These are phyloP conservation scores for Telfairia occidentalis DNA, from an alignment of 331 rosid genomes.

Conservation along the genomic window DNA sequence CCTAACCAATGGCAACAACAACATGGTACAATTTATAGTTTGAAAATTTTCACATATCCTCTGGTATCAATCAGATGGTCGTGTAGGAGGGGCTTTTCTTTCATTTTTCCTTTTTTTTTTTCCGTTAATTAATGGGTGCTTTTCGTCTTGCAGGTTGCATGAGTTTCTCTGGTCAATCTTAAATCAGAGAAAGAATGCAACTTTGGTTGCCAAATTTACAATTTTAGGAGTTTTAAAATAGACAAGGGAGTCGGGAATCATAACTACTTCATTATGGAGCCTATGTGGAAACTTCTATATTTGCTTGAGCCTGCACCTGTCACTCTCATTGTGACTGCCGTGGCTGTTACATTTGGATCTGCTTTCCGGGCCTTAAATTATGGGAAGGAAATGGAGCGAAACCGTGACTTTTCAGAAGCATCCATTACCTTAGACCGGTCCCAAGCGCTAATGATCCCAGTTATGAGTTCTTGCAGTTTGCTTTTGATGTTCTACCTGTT, in stretches of 20 bases:
- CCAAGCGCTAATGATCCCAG: constrained; percentile 93
- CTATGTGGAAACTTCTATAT: constrained; percentile 67
- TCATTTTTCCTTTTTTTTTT: not conserved
- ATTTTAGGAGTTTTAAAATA: constrained; percentile 9
- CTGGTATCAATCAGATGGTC: not conserved
- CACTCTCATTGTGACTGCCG: constrained; percentile 72
- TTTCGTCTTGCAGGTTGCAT: constrained; percentile 56
- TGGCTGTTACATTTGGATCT: constrained; percentile 83
- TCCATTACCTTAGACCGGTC: constrained; percentile 85
- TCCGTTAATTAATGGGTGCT: not conserved
- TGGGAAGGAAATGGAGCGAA: constrained; percentile 95
- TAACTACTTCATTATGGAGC: constrained; percentile 44
- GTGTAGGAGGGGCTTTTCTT: not conserved
- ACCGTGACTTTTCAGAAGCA: constrained; percentile 68
- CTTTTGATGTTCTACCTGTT: constrained; percentile 96
- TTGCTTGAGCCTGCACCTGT: constrained; percentile 94
- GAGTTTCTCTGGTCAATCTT: constrained; percentile 35
- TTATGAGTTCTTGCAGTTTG: constrained; percentile 94
- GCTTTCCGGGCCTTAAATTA: constrained; percentile 91
- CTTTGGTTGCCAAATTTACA: constrained; percentile 32
- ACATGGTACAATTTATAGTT: not conserved
- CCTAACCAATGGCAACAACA: not conserved
- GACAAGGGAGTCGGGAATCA: constrained; percentile 3
- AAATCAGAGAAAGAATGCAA: constrained; percentile 35
- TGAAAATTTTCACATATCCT: not conserved